Base-by-base conservation (phyloP, 805 yeast species). In the Gaillardinia entomophila region DNA sequence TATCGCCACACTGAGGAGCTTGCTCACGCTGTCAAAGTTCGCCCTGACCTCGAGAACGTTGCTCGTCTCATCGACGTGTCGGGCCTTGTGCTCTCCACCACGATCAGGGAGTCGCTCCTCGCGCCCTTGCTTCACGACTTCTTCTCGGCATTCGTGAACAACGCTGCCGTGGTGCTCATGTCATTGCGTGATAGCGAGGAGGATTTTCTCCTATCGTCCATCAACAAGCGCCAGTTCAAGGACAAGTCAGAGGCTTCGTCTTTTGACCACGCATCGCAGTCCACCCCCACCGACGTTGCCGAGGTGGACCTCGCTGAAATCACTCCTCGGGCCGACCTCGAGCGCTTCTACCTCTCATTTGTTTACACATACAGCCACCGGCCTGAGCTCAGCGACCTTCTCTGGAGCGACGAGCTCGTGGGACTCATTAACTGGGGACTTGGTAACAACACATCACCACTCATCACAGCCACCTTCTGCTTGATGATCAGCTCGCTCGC, bases 341-440 rank as follows among this genome's bases (percentile, higher is more conserved):
- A 92, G 53, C 68, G 96, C 40, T 85, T 90, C 48, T 89, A 86
- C 49, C 51, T 89, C 41, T 71, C 90, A 3, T 66, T 86, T 37
- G 80, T 79, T 27, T 83, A 73, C 51, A 66, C 86, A 6, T 88
- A 82, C 52, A 62, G 72, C 17, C 68, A 73, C 12, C 67, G 95
- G 35, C 76, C 79, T 1, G 69, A 71, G 1, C 58, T 79, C 6
- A 72, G 83, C 11, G 48, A 66, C 2, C 57, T 61, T 10, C 82
- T 85, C 48, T 89, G 96, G 95, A 38, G 47, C 0, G 47, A 51
- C 6, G 65, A 59, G 10, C 65, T 86, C 2, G 69, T 75, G 48
- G 97, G 96, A 0, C 89, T 92, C 43, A 65, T 90, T 26, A 75
- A 75, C 34, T 92, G 97, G 97, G 94, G 95, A 0, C 68, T 92